phyloP scores from a whole-genome alignment of 2,329 filamentous ascomycete species.

The Zymoseptoria pseudotritici region DNA sequence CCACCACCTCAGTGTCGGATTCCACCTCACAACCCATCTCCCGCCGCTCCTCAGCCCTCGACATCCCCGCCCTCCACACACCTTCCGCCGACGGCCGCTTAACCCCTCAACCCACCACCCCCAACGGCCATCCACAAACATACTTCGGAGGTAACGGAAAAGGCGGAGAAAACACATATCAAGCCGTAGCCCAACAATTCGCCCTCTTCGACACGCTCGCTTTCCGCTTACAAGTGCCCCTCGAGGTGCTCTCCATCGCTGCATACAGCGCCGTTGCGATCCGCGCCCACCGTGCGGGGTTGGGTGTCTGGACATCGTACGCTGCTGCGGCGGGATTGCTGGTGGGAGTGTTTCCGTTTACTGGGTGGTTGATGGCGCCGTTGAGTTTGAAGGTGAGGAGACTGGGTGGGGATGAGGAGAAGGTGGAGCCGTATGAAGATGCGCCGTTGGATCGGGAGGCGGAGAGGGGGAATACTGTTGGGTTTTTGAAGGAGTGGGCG shows the following conservation, averaged over 20 bases:
- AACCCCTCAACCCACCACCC: constrained; percentile 5
- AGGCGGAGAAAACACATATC: constrained; percentile 17
- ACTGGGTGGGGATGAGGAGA: constrained; percentile 22
- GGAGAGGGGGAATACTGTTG: constrained; percentile 24
- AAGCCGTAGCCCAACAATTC: constrained; percentile 24
- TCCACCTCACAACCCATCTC: background rate
- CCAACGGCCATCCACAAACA: constrained; percentile 11
- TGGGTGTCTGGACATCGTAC: constrained; percentile 15
- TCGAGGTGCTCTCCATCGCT: constrained; percentile 18
- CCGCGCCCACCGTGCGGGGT: constrained; percentile 3
- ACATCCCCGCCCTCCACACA: constrained; percentile 10
- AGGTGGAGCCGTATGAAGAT: constrained; percentile 27
- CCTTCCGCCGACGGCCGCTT: constrained; percentile 12
- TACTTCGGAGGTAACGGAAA: background rate
- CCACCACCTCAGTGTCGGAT: background rate
- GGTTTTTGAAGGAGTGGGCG: constrained; percentile 21
- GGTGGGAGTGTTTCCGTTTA: constrained; percentile 19
- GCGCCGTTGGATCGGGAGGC: constrained; percentile 22
- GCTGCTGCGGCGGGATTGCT: constrained; percentile 17
- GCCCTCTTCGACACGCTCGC: constrained; percentile 15
- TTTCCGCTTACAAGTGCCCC: constrained; percentile 16
- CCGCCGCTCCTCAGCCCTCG: constrained; percentile 6
- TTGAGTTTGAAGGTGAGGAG: constrained; percentile 21
- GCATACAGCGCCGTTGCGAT: constrained; percentile 19
- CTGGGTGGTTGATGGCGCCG: constrained; percentile 18